These are phyloP conservation scores for Trichoderma gamsii DNA, from an alignment of 495 filamentous ascomycete genomes.

Conservation along the genomic window DNA sequence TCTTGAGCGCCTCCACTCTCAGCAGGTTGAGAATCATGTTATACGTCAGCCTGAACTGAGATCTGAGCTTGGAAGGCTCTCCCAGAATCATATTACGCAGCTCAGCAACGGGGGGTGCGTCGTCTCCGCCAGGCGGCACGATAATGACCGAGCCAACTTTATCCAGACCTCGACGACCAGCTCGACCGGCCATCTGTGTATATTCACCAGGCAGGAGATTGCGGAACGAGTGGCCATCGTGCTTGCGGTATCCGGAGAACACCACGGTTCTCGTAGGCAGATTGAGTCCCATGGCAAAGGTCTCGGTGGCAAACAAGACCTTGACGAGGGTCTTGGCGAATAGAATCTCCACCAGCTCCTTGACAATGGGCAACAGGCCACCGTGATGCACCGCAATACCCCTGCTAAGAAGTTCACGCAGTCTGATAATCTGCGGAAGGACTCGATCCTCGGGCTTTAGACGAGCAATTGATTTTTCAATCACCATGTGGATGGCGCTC, in stretches of 20 bases:
- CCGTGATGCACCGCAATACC: slow-evolving; percentile 97
- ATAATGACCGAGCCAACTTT: slow-evolving; percentile 90
- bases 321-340: slow-evolving; percentile 94
- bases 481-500: slow-evolving; percentile 93
- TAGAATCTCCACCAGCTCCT: slow-evolving; percentile 94
- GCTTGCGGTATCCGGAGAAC: slow-evolving; percentile 94
- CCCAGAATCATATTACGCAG: slow-evolving; percentile 92
- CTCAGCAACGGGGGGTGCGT: slow-evolving; percentile 77
- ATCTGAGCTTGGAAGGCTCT: slow-evolving; percentile 88
- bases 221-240: slow-evolving; percentile 84
- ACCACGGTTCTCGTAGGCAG: slow-evolving; percentile 93
- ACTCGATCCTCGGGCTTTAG: slow-evolving; percentile 84
- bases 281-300: slow-evolving; percentile 97
- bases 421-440: slow-evolving; percentile 81
- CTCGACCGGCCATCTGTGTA: slow-evolving; percentile 96
- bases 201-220: slow-evolving; percentile 93
- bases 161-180: slow-evolving; percentile 88
- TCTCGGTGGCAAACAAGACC: slow-evolving; percentile 94
- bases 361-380: slow-evolving; percentile 90
- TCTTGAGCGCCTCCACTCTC: slow-evolving; percentile 92
- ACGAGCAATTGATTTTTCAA: slow-evolving; percentile 90
- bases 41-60: slow-evolving; percentile 95
- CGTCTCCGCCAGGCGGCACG: slow-evolving; percentile 70
- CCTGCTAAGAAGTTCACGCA: slow-evolving; percentile 77
- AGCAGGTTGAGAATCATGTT: slow-evolving; percentile 98